Percentiles rank a stretch among this genome's conserved stretches.
These are phyloP conservation scores for Botryotinia calthae DNA, from an alignment of 2,329 filamentous ascomycete species.

Conservation along the genomic window DNA sequence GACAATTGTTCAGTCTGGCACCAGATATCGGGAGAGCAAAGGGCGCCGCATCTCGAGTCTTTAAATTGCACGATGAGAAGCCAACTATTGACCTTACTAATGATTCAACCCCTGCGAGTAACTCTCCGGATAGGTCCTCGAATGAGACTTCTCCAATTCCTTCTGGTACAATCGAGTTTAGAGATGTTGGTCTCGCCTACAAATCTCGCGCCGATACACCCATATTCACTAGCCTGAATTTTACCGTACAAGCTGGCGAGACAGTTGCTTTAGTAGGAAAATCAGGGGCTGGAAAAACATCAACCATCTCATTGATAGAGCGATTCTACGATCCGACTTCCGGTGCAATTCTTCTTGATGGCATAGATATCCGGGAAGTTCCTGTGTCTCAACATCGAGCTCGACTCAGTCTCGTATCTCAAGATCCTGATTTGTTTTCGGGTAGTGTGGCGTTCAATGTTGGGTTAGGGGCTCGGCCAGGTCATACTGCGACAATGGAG, in stretches of 20 bases:
- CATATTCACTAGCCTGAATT: slow-evolving; percentile 56
- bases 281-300: slow-evolving; percentile 66
- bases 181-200: slow-evolving; percentile 62
- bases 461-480: slow-evolving; percentile 53
- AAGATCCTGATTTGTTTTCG: slow-evolving; percentile 56
- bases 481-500: slow-evolving; percentile 52
- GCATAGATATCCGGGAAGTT: slow-evolving; percentile 45
- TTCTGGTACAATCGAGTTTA: slow-evolving; percentile 49
- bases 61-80: slow-evolving; percentile 47
- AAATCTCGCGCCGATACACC: slow-evolving; percentile 57
- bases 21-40: slow-evolving; percentile 70
- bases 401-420: slow-evolving; percentile 54
- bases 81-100: slow-evolving; percentile 38
- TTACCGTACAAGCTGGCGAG: slow-evolving; percentile 57
- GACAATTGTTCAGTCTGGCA: slow-evolving; percentile 71
- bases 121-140: not conserved
- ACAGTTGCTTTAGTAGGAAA: slow-evolving; percentile 64
- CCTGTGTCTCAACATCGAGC: slow-evolving; percentile 49
- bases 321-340: slow-evolving; percentile 48
- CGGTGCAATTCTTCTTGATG: slow-evolving; percentile 38
- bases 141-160: not conserved
- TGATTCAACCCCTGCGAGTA: not conserved
- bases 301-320: slow-evolving; percentile 56
- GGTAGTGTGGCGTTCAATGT: slow-evolving; percentile 57
- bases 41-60: slow-evolving; percentile 57